A percentile compares a stretch with the other conserved stretches of the same genome.
Conservation (phyloP, 768 basidiomycete species). For the Arthromyces matolae region DNA sequence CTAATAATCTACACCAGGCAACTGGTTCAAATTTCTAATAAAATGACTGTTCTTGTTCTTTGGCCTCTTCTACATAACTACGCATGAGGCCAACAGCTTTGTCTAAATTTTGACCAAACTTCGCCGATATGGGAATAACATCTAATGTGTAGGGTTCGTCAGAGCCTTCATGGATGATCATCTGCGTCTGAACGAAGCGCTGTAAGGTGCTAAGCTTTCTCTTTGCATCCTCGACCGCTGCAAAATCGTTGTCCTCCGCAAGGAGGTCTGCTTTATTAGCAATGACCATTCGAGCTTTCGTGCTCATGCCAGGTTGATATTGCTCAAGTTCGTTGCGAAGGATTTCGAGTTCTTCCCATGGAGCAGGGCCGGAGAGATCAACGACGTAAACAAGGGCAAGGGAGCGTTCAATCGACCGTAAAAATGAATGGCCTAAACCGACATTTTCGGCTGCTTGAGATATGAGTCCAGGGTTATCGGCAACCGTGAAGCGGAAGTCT, state of each 20-base stretch:
- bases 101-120: constrained; percentile 77
- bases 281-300: constrained; percentile 74
- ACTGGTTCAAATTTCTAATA: no score
- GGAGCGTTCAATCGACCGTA: constrained; percentile 90
- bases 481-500: constrained; percentile 86
- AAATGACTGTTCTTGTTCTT: no score
- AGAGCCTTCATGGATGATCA: constrained; percentile 26
- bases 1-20: no score
- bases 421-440: constrained; percentile 90
- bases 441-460: constrained; percentile 81
- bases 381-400: constrained; percentile 90
- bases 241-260: constrained; percentile 44
- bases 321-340: constrained; percentile 81
- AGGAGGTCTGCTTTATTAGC: constrained; percentile 95
- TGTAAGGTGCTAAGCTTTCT: constrained; percentile 56
- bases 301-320: constrained; percentile 75
- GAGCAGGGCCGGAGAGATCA: constrained; percentile 71
- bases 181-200: constrained; percentile 48
- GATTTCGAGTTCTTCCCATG: constrained; percentile 73
- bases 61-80: constrained; percentile 52
- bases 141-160: constrained; percentile 42
- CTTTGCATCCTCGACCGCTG: constrained; percentile 49
- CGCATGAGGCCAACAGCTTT: constrained; percentile 68
- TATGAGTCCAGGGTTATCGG: constrained; percentile 95
- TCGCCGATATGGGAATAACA: constrained; percentile 82